Conservation (phyloP, 106 monocot genomes). For the Apostasia ramifera region DNA sequence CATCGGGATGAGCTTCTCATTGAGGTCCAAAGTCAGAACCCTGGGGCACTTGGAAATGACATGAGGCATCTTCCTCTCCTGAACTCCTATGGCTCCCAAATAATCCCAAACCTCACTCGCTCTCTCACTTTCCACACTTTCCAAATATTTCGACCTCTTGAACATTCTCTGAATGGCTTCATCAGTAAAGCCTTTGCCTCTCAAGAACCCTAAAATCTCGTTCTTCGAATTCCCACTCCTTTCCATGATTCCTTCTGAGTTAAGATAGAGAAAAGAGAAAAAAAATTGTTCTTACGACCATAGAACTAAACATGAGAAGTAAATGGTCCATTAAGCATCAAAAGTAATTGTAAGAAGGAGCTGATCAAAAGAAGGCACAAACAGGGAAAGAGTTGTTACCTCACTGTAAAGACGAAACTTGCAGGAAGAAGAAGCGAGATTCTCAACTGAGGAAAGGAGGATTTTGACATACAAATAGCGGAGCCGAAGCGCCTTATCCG, state of each 20-base stretch:
- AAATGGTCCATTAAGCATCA: no score
- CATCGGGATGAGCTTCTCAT: slow-evolving; percentile 57
- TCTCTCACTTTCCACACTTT: slow-evolving; percentile 17
- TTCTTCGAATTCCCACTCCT: slow-evolving; percentile 7
- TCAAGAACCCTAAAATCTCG: slow-evolving; percentile 42
- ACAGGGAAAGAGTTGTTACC: no score
- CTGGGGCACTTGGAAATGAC: slow-evolving; percentile 78
- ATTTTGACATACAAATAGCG: no score
- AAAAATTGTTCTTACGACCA: no score
- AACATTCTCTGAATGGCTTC: slow-evolving; percentile 33
- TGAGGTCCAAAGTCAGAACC: slow-evolving; percentile 47
- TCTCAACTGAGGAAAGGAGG: no score
- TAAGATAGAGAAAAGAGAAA: neutral
- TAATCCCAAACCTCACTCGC: slow-evolving; percentile 63
- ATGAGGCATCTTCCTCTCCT: slow-evolving; percentile 65
- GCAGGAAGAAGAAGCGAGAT: no score
- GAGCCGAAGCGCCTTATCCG: no score
- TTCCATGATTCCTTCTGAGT: slow-evolving; percentile 25
- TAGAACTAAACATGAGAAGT: no score
- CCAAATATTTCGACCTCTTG: slow-evolving; percentile 41
- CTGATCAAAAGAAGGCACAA: no score
- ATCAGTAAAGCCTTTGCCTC: slow-evolving; percentile 55
- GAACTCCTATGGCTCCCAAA: slow-evolving; percentile 60
- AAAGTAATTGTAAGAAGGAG: no score
- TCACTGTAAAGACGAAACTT: no score